These are phyloP conservation scores for Thalassiosira ordinaria DNA, from an alignment of 352 stramenopile genomes.

Conservation along the genomic window DNA sequence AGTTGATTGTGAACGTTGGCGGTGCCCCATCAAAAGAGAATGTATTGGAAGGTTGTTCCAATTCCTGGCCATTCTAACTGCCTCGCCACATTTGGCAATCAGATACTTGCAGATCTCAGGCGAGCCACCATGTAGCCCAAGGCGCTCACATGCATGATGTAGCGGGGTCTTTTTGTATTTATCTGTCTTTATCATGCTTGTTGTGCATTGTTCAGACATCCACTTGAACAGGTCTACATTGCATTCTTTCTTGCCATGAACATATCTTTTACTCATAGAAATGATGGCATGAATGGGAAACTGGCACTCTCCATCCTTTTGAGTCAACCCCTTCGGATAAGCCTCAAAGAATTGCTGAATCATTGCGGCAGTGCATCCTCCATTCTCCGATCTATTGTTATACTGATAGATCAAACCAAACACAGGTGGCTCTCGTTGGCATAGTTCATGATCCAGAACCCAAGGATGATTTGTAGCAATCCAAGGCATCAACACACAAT, in stretches of 20 bases:
- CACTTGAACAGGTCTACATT: slow-evolving; percentile 7
- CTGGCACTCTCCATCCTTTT: not conserved
- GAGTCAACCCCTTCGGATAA: not conserved
- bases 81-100: not conserved
- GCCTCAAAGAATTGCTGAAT: not conserved
- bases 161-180: not conserved
- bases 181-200: not conserved
- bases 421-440: not conserved
- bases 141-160: not conserved
- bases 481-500: slow-evolving; percentile 1
- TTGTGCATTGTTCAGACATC: not conserved
- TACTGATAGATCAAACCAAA: not conserved
- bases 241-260: not conserved
- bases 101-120: not conserved
- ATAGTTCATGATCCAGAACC: not conserved
- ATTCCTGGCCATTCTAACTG: not conserved
- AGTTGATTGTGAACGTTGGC: not conserved
- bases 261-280: too few relatives aligned
- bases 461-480: not conserved
- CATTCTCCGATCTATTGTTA: not conserved
- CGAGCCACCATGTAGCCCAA: not conserved
- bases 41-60: not conserved
- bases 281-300: not conserved
- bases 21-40: not conserved
- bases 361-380: not conserved